Evolutionary conservation across 2,329 filamentous ascomycete species (phyloP).

Genomic region (Hypoxylon sp.): DNA sequence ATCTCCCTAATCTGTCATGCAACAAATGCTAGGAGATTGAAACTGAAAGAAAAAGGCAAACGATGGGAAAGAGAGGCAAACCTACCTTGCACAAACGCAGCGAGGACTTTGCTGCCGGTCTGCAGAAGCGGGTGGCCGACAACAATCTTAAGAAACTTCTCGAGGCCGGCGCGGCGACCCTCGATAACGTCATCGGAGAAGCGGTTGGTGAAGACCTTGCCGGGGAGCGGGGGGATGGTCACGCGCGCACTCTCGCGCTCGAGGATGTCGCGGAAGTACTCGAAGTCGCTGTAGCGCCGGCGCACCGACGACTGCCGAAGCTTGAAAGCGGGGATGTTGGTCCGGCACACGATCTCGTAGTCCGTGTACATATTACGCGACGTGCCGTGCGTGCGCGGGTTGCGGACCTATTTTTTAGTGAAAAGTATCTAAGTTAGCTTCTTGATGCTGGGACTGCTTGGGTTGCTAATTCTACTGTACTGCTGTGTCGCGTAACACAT

Average conservation of each 20-base stretch:
- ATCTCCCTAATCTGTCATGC: not conserved
- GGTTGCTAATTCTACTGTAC: slow-evolving; percentile 7
- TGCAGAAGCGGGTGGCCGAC: slow-evolving; percentile 96
- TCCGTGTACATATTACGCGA: slow-evolving; percentile 98
- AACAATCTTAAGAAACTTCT: slow-evolving; percentile 97
- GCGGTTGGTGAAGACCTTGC: slow-evolving; percentile 97
- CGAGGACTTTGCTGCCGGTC: slow-evolving; percentile 96
- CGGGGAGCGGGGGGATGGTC: slow-evolving; percentile 93
- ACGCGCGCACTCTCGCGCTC: slow-evolving; percentile 95
- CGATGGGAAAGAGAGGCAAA: slow-evolving; percentile 32
- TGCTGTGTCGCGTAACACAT: slow-evolving; percentile 29
- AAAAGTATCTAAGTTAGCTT: slow-evolving; percentile 9
- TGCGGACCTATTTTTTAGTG: slow-evolving; percentile 77
- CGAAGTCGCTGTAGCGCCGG: slow-evolving; percentile 96
- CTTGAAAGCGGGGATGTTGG: slow-evolving; percentile 99
- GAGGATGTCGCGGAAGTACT: slow-evolving; percentile 98
- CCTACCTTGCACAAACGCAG: slow-evolving; percentile 95
- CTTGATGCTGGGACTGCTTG: not conserved
- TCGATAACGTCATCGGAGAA: slow-evolving; percentile 99
- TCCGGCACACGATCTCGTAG: slow-evolving; percentile 97
- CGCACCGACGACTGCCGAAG: slow-evolving; percentile 89
- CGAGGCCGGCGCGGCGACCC: slow-evolving; percentile 88
- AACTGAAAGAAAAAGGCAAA: slow-evolving; percentile 30
- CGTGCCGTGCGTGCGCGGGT: slow-evolving; percentile 93
- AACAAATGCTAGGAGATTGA: not conserved